Evolutionary conservation across 2,329 filamentous ascomycete species (phyloP), one percentile per base, ranked within the genome.

Genomic region (Calonectria crousiana): DNA sequence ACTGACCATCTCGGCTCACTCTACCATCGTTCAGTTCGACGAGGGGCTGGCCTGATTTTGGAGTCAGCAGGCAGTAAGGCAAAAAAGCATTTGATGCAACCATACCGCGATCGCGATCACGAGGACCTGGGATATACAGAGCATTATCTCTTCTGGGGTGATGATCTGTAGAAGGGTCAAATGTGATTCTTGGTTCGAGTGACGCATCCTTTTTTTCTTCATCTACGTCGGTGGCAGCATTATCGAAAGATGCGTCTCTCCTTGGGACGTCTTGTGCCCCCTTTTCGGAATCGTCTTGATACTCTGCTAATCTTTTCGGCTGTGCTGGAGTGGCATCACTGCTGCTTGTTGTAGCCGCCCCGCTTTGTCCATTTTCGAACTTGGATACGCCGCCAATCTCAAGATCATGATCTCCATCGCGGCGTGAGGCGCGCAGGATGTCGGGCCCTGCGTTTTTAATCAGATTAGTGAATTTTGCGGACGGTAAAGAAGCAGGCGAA

Each of bases 51-150:
- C 80, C 80, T 81, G 16, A 11, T 1, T 14, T 32, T 67, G 26
- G 72, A 78, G 20, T 81, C 66, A 51, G 20, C 28, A 20, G 44
- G 47, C 28, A 9, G 18, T 6, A 3, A 23, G 3, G 53, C 20
- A 26, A 9, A 34, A 1, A 6, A 6, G 13, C 6, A 13, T 16
- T 9, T n/a, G 13, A 16, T 8, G 9, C 28, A 32, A 49, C 11
- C 58, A 6, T 74, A 78, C 82, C 82, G 62, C 75, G 76, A 23
- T 84, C 82, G 18, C 82, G 81, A 52, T 83, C 82, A n/a, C 82
- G 77, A 38, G 82, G 82, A 0, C 81, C 81, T 6, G 82, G 82
- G 11, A 84, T 83, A 30, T 84, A 82, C 1, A 84, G 73, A 2
- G 81, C 75, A 1, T 74, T 60, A 9, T 81, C 81, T 18, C 70